Evolutionary conservation across 805 yeast genomes (phyloP), one percentile per base, ranked within the genome.

Genomic region (Kazachstania taianensis): DNA sequence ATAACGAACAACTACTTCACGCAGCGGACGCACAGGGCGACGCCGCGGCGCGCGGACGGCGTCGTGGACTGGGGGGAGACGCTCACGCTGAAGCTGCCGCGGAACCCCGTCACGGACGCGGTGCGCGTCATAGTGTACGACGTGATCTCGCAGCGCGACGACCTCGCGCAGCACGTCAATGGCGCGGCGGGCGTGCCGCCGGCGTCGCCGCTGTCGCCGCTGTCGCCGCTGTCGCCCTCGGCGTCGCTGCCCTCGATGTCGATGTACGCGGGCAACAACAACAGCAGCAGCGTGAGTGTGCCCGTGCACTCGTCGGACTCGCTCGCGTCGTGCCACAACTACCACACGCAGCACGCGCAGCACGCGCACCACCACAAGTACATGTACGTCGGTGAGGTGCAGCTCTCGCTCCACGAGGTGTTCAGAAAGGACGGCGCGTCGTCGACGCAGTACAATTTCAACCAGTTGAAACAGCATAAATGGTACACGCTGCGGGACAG

Each of bases 361-460:
- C 17, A 7, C 17, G 16, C 14, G n/a, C 20, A 19, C 2, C 36
- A 27, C n/a, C 9, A 25, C n/a, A 39, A 34, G 26, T 54, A 52
- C 35, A 36, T 56, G 18, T 56, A 56, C 23, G 38, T 56, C 9
- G 61, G 60, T 12, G 61, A 56, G 39, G 48, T 47, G 2, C 52
- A 47, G 44, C 9, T 56, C 8, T 50, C 57, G 3, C 27, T 56
- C 5, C 34, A 49, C 17, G 52, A 52, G n/a, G 22, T 56, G 10
- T 56, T 56, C 39, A 47, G 44, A 27, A 37, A 40, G 7, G 27
- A 24, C 14, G 17, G 17, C 8, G 15, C 14, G 8, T 13, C 3
- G 2, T 9, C 9, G 3, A 8, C 14, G 14, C 35, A 32, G 9
- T 31, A 20, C 27, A 17, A 33, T 18, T 26, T 28, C 15, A 16